A percentile compares a stretch with the other conserved stretches of the same genome.
phyloP scores from a whole-genome alignment of 352 stramenopile species.

The Phytophthora uliginosa region DNA sequence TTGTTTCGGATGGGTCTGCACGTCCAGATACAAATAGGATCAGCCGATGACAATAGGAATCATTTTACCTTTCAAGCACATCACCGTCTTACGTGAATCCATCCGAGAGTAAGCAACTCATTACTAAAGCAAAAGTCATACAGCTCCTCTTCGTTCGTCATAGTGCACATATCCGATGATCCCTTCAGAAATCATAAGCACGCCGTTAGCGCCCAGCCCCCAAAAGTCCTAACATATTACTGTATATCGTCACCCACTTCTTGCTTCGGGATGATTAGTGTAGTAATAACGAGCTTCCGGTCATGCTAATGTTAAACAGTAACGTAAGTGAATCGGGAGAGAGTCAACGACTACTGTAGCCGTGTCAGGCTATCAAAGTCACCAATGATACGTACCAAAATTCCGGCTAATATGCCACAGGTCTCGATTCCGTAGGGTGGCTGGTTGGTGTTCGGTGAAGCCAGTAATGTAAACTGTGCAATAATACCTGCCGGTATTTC shows the following conservation, averaged over 20 bases:
- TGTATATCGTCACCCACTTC: slow-evolving; percentile 45
- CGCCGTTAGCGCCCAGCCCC: background rate
- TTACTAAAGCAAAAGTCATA: slow-evolving; percentile 90
- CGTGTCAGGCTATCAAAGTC: background rate
- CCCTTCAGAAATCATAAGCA: slow-evolving; percentile 48
- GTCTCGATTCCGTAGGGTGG: slow-evolving; percentile 90
- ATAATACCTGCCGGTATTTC: slow-evolving; percentile 84
- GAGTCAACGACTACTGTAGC: background rate
- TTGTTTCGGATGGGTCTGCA: slow-evolving; percentile 88
- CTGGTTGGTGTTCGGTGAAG: slow-evolving; percentile 80
- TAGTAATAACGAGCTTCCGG: slow-evolving; percentile 75
- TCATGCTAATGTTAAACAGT: slow-evolving; percentile 45
- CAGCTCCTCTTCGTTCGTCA: slow-evolving; percentile 91
- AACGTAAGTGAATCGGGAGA: background rate
- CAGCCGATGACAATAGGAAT: background rate
- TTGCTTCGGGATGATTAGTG: slow-evolving; percentile 91
- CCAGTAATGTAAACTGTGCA: slow-evolving; percentile 80
- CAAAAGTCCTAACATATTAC: background rate
- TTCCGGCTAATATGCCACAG: slow-evolving; percentile 89
- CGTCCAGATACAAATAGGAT: slow-evolving; percentile 1
- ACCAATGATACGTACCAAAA: slow-evolving; percentile 55
- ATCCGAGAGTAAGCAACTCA: slow-evolving; percentile 91
- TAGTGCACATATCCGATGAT: slow-evolving; percentile 87
- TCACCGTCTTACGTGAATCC: slow-evolving; percentile 86
- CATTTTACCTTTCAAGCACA: background rate